A percentile compares a stretch with the other conserved stretches of the same genome.
phyloP scores from a whole-genome alignment of 1,284 basidiomycete genomes.

The Quambalaria eucalypti region DNA sequence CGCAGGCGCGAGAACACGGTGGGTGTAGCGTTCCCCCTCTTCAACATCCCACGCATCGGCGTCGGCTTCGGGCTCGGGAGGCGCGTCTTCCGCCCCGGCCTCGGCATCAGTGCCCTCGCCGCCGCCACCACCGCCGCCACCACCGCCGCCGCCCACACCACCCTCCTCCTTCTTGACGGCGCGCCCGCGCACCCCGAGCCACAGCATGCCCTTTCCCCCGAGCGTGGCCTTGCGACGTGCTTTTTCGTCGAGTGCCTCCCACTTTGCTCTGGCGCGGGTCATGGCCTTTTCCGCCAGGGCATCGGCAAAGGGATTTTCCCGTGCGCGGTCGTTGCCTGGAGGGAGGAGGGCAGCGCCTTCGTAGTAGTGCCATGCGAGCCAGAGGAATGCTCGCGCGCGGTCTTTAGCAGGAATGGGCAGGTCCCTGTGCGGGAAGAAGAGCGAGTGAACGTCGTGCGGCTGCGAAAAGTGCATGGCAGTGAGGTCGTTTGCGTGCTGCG shows the following conservation, averaged over 20 bases:
- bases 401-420: constrained; percentile 29
- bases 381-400: constrained; percentile 37
- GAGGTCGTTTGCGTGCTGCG: constrained; percentile 29
- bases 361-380: constrained; percentile 43
- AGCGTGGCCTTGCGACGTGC: constrained; percentile 16
- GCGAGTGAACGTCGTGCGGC: constrained; percentile 33
- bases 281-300: constrained; percentile 13
- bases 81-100: neutral
- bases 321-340: constrained; percentile 12
- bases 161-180: constrained; percentile 8
- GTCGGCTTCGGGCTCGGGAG: constrained; percentile 14
- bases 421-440: constrained; percentile 41
- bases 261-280: constrained; percentile 18
- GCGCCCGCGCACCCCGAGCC: constrained; percentile 1
- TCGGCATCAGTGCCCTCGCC: neutral
- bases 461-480: constrained; percentile 32
- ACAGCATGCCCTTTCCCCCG: neutral
- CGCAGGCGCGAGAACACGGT: constrained; percentile 28
- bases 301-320: constrained; percentile 40
- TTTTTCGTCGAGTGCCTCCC: constrained; percentile 18
- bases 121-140: neutral
- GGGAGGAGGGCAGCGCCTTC: constrained; percentile 33
- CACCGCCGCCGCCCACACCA: constrained; percentile 1
- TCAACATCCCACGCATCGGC: constrained; percentile 8
- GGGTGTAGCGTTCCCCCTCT: constrained; percentile 11